Conservation (phyloP, 1,139 yeast species). For the Yamadazyma membranifaciens region DNA sequence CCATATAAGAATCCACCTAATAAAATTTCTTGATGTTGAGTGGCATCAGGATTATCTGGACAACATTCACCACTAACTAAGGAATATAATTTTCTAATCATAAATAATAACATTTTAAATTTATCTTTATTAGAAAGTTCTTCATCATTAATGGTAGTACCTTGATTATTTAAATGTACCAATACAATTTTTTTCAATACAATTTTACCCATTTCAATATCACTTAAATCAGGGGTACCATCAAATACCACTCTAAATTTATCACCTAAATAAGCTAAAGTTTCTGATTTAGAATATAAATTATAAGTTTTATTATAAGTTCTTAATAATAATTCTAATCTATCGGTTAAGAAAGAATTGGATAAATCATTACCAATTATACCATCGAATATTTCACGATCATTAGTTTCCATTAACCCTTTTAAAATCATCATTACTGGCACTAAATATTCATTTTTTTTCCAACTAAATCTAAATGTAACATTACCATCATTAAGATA, state of each 20-base stretch:
- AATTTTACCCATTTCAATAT: constrained; percentile 87
- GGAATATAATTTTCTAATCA: constrained; percentile 93
- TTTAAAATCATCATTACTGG: constrained; percentile 92
- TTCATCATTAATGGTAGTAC: neutral
- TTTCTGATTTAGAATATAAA: constrained; percentile 78
- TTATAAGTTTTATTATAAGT: constrained; percentile 74
- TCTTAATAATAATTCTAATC: constrained; percentile 88
- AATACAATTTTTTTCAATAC: constrained; percentile 81
- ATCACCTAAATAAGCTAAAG: constrained; percentile 91
- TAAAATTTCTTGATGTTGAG: constrained; percentile 96
- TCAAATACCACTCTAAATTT: constrained; percentile 92
- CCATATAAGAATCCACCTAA: constrained; percentile 96
- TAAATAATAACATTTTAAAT: constrained; percentile 81
- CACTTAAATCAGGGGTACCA: constrained; percentile 84
- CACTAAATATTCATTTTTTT: constrained; percentile 89
- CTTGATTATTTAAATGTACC: constrained; percentile 67
- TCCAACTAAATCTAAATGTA: constrained; percentile 95
- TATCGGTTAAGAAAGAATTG: constrained; percentile 95
- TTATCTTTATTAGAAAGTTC: constrained; percentile 55
- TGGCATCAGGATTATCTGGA: constrained; percentile 98
- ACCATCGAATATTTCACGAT: constrained; percentile 93
- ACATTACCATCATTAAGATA: constrained; percentile 95
- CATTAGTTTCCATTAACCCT: constrained; percentile 87
- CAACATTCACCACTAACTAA: constrained; percentile 96
- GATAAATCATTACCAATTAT: constrained; percentile 84